Evolutionary conservation across 129 eudicot genomes (phyloP).

Genomic region (Heracleum sosnowskyi): DNA sequence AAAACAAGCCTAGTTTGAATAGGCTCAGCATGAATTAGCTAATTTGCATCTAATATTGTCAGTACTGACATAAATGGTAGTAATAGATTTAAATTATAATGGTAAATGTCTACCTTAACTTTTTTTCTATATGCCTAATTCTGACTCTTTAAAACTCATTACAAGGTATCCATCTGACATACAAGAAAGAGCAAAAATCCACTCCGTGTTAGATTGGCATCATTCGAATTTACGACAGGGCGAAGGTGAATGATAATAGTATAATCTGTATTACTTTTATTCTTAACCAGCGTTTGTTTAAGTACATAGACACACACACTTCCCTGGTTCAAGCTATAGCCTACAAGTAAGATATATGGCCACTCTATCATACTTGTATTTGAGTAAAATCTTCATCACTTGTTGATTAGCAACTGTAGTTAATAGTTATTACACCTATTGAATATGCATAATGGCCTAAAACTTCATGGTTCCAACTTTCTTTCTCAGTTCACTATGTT

Average conservation of each 20-base stretch:
- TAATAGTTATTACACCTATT: too few species aligned
- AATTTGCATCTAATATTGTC: neutral
- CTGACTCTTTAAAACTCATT: neutral
- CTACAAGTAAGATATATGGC: neutral
- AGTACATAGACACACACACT: neutral
- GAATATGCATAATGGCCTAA: neutral
- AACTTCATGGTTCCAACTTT: neutral
- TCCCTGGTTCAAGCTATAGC: neutral
- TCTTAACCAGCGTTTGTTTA: neutral
- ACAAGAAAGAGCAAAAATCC: constrained; percentile 49
- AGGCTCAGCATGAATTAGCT: neutral
- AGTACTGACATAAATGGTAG: neutral
- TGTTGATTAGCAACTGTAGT: too few species aligned
- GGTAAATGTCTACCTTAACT: neutral
- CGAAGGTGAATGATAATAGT: constrained; percentile 30
- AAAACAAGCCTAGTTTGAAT: neutral
- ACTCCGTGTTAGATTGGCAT: constrained; percentile 88
- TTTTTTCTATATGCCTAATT: neutral
- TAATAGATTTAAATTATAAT: neutral
- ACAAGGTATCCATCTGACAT: constrained; percentile 81
- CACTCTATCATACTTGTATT: too few species aligned
- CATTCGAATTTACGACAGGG: constrained; percentile 76
- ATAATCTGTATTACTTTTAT: neutral
- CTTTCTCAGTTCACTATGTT: constrained; percentile 30
- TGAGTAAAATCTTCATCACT: too few species aligned